Conservation (phyloP, 129 eudicot species). For the carrot (Daucus carota) region DNA sequence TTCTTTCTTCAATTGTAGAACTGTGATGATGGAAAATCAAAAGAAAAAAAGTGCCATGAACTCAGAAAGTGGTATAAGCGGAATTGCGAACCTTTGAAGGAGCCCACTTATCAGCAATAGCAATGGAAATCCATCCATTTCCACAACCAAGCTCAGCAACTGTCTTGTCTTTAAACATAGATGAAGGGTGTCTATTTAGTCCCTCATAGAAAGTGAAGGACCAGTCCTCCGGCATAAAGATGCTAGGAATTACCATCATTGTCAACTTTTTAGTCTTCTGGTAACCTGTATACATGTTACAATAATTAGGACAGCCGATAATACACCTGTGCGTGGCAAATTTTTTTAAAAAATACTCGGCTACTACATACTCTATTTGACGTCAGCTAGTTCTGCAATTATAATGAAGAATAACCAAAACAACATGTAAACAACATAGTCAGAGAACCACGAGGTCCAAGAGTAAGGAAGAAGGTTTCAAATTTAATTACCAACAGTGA, state of each 20-base stretch:
- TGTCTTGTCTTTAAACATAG: constrained; percentile 81
- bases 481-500: background rate
- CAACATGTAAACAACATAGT: background rate
- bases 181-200: constrained; percentile 77
- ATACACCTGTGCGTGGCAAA: background rate
- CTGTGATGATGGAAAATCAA: background rate
- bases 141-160: constrained; percentile 98
- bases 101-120: constrained; percentile 90
- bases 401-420: background rate
- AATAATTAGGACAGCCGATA: background rate
- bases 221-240: constrained; percentile 97
- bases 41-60: background rate
- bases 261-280: constrained; percentile 69
- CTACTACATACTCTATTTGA: background rate
- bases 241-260: constrained; percentile 96
- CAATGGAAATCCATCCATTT: constrained; percentile 98
- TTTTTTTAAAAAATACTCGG: background rate
- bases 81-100: constrained; percentile 58
- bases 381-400: background rate
- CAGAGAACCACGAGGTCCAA: constrained; percentile 1
- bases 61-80: constrained; percentile 8
- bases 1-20: background rate
- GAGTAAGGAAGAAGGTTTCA: background rate
- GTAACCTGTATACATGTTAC: constrained; percentile 35
- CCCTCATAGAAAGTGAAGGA: constrained; percentile 94